Base-by-base conservation (phyloP, 1,139 yeast species). In the Scheffersomyces titani region DNA sequence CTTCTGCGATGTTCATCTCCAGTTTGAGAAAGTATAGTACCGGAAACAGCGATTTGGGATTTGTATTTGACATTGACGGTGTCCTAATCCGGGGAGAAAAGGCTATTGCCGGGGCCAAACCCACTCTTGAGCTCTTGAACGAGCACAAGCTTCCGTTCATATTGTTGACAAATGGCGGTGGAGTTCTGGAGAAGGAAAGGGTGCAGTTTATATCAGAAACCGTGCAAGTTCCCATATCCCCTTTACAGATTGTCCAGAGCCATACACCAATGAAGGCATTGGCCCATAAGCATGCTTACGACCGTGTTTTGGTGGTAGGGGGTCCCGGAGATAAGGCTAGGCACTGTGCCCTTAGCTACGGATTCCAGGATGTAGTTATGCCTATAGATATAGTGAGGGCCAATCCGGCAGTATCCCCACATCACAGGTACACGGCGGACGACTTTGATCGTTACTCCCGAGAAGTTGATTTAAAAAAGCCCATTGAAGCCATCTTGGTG, bases 111-210 rank as follows among this genome's bases (percentile, higher is more conserved):
- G 81, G 81, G 51, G 98, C 97, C 1, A 75, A 75, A 22, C 78
- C 79, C 18, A 91, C 98, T 0, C 75, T 94, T 30, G 75, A 78
- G 47, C 70, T 84, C 24, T 78, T 94, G 54, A 78, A 87, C 56
- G 61, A 76, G 3, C 69, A 81, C 45, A 76, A 80, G n/a, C 76
- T 93, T 16, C 98, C 99, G 0, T 94, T 86, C 77, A 86, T 92
- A 21, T 71, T 94, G 51, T 77, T 94, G 69, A 94, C 98, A 20
- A 94, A 94, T 69, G 98, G 99, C 30, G 99, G 99, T 6, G 98
- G 99, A 3, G 82, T 82, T 54, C 75, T 85, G 22, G 99, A 94
- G 69, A 60, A 67, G 6, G 81, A 78, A 19, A 78, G 98, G 51
- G 87, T 87, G 1, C 76, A 77, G 5, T 84, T 81, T 54, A 73